Conservation (phyloP, 371 early-diverging fungal species). For the Haplosporangium sp. region DNA sequence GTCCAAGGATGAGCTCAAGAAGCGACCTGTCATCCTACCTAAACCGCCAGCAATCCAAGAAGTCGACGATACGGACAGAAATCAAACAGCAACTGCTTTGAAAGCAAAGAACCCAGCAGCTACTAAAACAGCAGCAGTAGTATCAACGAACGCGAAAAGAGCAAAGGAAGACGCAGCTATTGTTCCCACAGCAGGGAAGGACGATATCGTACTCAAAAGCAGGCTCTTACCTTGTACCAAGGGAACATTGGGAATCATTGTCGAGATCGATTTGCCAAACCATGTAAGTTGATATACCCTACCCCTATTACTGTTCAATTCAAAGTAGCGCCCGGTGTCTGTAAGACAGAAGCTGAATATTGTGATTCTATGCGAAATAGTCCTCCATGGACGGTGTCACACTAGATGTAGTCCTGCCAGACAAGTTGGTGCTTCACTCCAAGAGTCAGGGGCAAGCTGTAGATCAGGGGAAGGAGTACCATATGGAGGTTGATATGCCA, state of each 20-base stretch:
- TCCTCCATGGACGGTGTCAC: conserved; percentile 28
- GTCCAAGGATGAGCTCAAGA: conserved; percentile 70
- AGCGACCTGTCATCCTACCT: conserved; percentile 66
- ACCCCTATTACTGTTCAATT: neutral
- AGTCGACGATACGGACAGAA: neutral
- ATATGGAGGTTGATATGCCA: conserved; percentile 41
- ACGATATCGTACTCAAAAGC: conserved; percentile 21
- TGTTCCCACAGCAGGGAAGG: conserved; percentile 33
- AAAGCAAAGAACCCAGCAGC: neutral
- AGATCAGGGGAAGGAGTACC: conserved; percentile 45
- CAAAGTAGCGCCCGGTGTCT: neutral
- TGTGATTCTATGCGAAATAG: neutral
- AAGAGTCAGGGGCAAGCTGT: conserved; percentile 30
- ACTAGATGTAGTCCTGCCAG: conserved; percentile 38
- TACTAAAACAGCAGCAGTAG: neutral
- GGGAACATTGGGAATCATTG: conserved; percentile 46
- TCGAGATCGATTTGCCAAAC: conserved; percentile 42
- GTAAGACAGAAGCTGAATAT: neutral
- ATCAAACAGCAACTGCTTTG: neutral
- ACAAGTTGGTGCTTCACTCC: conserved; percentile 40
- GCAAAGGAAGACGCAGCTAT: neutral
- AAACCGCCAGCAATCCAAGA: conserved; percentile 64
- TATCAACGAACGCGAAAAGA: neutral
- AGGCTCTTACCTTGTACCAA: conserved; percentile 31
- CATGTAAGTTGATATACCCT: conserved; percentile 26